Evolutionary conservation across 2,329 filamentous ascomycete genomes (phyloP).

Genomic region (Bipolaris zeicola): DNA sequence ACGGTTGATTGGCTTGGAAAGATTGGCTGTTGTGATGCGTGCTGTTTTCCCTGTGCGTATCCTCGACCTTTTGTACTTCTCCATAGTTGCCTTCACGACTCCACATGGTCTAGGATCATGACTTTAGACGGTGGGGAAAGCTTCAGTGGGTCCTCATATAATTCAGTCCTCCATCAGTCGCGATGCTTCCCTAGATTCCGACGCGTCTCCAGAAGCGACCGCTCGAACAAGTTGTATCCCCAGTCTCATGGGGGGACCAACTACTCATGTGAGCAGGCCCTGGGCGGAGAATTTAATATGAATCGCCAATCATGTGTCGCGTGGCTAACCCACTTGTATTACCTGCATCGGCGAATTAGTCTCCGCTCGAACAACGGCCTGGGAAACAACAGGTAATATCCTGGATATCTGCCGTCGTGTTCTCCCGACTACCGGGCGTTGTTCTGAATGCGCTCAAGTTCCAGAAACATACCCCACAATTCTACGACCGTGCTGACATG

Average conservation of each 20-base stretch:
- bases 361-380: conserved; percentile 12
- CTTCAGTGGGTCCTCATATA: conserved; percentile 11
- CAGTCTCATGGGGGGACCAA: background rate
- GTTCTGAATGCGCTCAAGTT: background rate
- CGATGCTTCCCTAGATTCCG: conserved; percentile 15
- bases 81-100: background rate
- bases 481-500: background rate
- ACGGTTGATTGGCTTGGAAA: background rate
- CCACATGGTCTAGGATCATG: background rate
- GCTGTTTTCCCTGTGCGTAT: background rate
- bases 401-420: conserved; percentile 7
- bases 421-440: background rate
- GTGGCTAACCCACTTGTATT: conserved; percentile 1
- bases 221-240: background rate
- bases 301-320: conserved; percentile 4
- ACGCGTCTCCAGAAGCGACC: conserved; percentile 2
- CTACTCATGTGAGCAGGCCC: conserved; percentile 7
- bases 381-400: conserved; percentile 7
- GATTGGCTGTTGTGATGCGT: background rate
- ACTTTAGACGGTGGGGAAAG: conserved; percentile 13
- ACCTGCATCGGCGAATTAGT: conserved; percentile 4
- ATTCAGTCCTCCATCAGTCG: conserved; percentile 2
- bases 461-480: background rate
- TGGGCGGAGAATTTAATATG: conserved; percentile 6
- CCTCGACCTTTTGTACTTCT: conserved; percentile 7